Base-by-base conservation (phyloP, 164 flowering plant species). In the Macadamia integrifolia region DNA sequence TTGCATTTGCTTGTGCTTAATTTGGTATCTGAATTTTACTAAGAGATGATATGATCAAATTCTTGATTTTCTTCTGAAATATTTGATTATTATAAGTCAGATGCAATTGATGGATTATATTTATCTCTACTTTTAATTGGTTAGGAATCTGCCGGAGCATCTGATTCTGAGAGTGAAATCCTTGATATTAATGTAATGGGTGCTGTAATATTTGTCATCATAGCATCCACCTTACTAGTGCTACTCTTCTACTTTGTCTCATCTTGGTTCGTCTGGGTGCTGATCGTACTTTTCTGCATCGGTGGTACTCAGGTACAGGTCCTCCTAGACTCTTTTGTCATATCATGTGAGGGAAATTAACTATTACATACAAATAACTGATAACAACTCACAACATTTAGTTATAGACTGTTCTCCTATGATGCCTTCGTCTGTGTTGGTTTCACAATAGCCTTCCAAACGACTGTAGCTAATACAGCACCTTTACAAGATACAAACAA, bases 251-350 rank as follows among this genome's bases (percentile, higher is more conserved):
- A 13, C 18, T 53, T 53, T 62, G 90, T 95, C 98, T 92, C 99
- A n/a, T 66, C 88, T 28, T 92, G 97, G 99, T 91, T 95, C 69
- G 74, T 92, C 31, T 87, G 93, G 97, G 53, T 95, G 76, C 85
- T 95, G 75, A 80, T 91, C 29, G 77, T 92, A 68, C 82, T 95
- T 67, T 95, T 95, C 79, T 86, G 94, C 88, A 86, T 95, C 58
- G 97, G 98, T 68, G 99, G 96, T 49, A 61, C 81, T 58, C 5
- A 53, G 57, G 57, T 53, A 53, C 14, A 4, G 2, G 18, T 53
- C 14, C 57, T 53, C 15, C 15, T 1, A 17, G 57, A 14, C 1
- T 11, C 15, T 53, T 53, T 6, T 14, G 14, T 53, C 17, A 53
- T 53, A 12, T 46, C 7, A 3, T 46, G 9, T 8, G 9, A 3